Evolutionary conservation across 1,139 yeast genomes (phyloP).

Genomic region (Magnusiomyces sp.): DNA sequence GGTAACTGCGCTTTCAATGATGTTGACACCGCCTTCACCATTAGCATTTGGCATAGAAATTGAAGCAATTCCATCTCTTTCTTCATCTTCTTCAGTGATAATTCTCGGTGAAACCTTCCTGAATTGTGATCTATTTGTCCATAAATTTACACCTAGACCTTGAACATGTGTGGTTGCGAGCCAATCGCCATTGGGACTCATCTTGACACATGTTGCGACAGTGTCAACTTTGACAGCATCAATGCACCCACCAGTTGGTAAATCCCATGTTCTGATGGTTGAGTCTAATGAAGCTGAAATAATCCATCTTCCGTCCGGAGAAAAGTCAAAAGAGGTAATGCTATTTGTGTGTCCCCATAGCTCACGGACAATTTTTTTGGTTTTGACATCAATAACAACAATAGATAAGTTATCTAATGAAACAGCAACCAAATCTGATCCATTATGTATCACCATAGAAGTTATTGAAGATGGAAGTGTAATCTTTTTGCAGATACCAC

Average conservation of each 20-base stretch:
- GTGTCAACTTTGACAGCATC: constrained; percentile 77
- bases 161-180: constrained; percentile 89
- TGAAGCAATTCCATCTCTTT: constrained; percentile 34
- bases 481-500: constrained; percentile 55
- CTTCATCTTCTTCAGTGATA: constrained; percentile 55
- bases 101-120: constrained; percentile 61
- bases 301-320: constrained; percentile 95
- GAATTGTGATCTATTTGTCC: constrained; percentile 91
- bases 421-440: constrained; percentile 78
- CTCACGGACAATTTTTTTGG: constrained; percentile 77
- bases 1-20: constrained; percentile 73
- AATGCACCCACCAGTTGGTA: constrained; percentile 94
- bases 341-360: constrained; percentile 86
- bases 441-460: constrained; percentile 61
- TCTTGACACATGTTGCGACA: constrained; percentile 71
- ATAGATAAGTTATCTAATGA: constrained; percentile 83
- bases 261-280: constrained; percentile 93
- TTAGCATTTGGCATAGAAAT: constrained; percentile 67
- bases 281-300: constrained; percentile 78
- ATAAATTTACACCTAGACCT: constrained; percentile 81
- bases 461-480: constrained; percentile 73
- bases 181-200: constrained; percentile 85
- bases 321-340: constrained; percentile 80
- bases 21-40: constrained; percentile 69
- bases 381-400: constrained; percentile 71